Conservation (phyloP, 2,329 filamentous ascomycete species). For the Hymenoscyphus infarciens region DNA sequence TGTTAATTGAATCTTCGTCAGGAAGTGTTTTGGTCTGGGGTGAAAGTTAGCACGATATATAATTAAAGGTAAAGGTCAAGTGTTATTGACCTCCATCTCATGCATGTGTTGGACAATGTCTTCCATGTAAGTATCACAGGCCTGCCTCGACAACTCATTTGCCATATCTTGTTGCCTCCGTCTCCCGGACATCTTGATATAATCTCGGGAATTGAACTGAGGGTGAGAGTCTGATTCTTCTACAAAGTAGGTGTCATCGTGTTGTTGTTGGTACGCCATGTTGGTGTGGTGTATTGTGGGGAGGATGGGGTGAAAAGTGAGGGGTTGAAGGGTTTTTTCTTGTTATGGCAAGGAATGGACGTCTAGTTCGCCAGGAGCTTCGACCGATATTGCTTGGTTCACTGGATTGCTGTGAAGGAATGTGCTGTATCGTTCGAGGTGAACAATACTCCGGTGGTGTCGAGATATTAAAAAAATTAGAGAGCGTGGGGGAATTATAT, state of each 20-base stretch:
- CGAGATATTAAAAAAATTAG: conserved; percentile 35
- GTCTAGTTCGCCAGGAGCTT: conserved; percentile 39
- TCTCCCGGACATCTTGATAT: conserved; percentile 72
- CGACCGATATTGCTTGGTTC: conserved; percentile 32
- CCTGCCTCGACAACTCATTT: conserved; percentile 80
- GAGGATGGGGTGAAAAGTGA: conserved; percentile 6
- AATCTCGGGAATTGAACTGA: conserved; percentile 55
- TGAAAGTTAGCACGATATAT: conserved; percentile 32
- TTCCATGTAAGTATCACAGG: conserved; percentile 87
- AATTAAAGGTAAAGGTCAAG: conserved; percentile 13
- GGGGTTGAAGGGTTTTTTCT: conserved; percentile 13
- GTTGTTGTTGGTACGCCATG: conserved; percentile 42
- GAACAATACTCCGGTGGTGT: conserved; percentile 25
- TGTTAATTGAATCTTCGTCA: conserved; percentile 96
- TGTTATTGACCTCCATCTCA: conserved; percentile 70
- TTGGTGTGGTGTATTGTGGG: conserved; percentile 21
- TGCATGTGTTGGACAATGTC: conserved; percentile 94
- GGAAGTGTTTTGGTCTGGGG: conserved; percentile 76
- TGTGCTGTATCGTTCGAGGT: conserved; percentile 26
- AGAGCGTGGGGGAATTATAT: conserved; percentile 31
- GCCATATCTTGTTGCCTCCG: conserved; percentile 85
- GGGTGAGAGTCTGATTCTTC: conserved; percentile 49
- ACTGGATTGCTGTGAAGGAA: conserved; percentile 32
- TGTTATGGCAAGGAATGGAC: conserved; percentile 32
- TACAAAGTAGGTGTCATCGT: conserved; percentile 67